Percentiles rank a stretch among this genome's conserved stretches.
phyloP scores from a whole-genome alignment of 2,329 filamentous ascomycete species.

The Aspergillus aculeatinus region DNA sequence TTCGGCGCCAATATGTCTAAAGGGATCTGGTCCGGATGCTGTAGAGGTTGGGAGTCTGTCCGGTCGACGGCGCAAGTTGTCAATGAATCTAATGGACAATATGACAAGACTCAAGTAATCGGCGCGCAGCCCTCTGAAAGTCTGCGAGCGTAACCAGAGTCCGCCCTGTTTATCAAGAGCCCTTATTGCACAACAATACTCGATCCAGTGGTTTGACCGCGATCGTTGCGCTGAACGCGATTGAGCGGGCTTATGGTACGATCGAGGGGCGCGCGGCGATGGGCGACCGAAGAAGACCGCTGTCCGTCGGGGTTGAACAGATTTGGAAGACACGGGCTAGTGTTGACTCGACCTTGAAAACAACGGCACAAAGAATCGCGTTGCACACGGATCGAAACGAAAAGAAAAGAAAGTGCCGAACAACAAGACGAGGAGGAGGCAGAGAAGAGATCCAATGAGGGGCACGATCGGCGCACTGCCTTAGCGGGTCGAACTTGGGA shows the following conservation, averaged over 20 bases:
- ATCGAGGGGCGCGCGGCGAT: neutral
- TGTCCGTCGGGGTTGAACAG: neutral
- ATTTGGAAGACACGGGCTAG: neutral
- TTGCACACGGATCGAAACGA: neutral
- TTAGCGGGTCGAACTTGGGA: neutral
- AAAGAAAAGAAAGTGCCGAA: neutral
- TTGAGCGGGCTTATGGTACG: neutral
- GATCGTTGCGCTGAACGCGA: neutral
- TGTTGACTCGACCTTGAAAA: neutral
- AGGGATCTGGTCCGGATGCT: neutral
- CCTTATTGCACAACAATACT: neutral
- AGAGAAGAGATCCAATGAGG: conserved; percentile 5
- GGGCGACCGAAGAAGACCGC: neutral
- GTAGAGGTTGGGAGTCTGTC: neutral
- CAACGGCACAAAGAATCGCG: neutral
- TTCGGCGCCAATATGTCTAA: neutral
- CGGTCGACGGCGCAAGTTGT: neutral
- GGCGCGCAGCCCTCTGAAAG: neutral
- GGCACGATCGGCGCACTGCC: neutral
- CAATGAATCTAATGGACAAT: neutral
- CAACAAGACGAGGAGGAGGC: conserved; percentile 2
- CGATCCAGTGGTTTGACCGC: neutral
- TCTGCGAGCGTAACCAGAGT: neutral
- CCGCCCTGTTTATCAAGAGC: neutral
- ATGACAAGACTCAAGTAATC: neutral